phyloP scores from a whole-genome alignment of 2,329 filamentous ascomycete species.

The Colletotrichum theobromicola region DNA sequence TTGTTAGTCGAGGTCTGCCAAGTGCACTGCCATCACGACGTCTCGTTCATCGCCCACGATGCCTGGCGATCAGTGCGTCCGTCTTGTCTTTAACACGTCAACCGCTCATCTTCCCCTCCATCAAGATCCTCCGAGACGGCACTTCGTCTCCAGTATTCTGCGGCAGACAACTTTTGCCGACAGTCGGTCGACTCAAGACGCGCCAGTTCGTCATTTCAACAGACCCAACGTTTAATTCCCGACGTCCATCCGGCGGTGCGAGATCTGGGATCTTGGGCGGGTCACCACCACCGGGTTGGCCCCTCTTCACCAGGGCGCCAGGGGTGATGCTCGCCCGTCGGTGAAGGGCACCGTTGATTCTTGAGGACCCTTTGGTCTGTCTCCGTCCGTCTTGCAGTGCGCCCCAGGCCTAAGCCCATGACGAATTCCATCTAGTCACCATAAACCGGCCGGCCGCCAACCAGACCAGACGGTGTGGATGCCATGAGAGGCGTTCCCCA shows the following conservation, averaged over 20 bases:
- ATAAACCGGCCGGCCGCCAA: background rate
- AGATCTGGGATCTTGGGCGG: slow-evolving; percentile 4
- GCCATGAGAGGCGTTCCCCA: background rate
- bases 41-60: background rate
- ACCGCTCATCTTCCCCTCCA: background rate
- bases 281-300: background rate
- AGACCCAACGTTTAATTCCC: slow-evolving; percentile 5
- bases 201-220: background rate
- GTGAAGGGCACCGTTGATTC: background rate
- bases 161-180: background rate
- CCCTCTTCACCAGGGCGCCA: background rate
- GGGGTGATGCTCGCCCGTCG: background rate
- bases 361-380: background rate
- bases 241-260: background rate
- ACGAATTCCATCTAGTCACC: slow-evolving; percentile 14
- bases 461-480: background rate
- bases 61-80: background rate
- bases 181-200: background rate
- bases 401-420: background rate
- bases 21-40: background rate
- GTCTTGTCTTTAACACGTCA: background rate
- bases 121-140: background rate
- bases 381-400: background rate
- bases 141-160: background rate
- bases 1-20: background rate